Conservation (phyloP, 2,329 filamentous ascomycete species). For the Calonectria pauciramosa region DNA sequence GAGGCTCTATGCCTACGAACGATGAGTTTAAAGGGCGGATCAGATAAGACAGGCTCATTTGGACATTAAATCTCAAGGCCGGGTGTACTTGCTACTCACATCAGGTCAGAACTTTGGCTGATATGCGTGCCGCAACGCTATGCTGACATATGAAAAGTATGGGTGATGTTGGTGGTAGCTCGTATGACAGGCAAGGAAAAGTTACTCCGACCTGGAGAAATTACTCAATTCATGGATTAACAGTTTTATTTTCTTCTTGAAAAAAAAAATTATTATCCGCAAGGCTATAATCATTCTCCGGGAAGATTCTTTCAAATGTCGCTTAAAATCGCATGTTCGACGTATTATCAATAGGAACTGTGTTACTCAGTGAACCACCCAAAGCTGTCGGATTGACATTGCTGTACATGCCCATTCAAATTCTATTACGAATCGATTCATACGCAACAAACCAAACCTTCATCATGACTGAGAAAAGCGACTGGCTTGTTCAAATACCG, state of each 20-base stretch:
- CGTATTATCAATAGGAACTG: too few relatives aligned
- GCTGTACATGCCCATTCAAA: background rate
- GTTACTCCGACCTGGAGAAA: background rate
- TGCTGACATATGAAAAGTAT: background rate
- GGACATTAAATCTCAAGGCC: background rate
- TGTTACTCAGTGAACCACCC: too few relatives aligned
- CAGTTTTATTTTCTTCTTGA: background rate
- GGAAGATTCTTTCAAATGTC: too few relatives aligned
- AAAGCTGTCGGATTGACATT: too few relatives aligned
- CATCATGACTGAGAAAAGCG: background rate
- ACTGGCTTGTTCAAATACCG: background rate
- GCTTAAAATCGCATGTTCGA: too few relatives aligned
- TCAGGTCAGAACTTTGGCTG: background rate
- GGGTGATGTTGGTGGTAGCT: background rate
- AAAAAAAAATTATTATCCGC: too few relatives aligned
- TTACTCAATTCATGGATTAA: background rate
- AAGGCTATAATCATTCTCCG: too few relatives aligned
- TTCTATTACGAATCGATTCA: background rate
- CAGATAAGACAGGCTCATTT: background rate
- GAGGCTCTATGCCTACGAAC: background rate
- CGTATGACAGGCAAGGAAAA: background rate
- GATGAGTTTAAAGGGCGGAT: background rate
- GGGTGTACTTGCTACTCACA: background rate
- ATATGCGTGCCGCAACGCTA: background rate
- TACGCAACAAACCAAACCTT: background rate